These are phyloP conservation scores for Brassica cretica DNA, from an alignment of 345 rosid species.

Conservation along the genomic window DNA sequence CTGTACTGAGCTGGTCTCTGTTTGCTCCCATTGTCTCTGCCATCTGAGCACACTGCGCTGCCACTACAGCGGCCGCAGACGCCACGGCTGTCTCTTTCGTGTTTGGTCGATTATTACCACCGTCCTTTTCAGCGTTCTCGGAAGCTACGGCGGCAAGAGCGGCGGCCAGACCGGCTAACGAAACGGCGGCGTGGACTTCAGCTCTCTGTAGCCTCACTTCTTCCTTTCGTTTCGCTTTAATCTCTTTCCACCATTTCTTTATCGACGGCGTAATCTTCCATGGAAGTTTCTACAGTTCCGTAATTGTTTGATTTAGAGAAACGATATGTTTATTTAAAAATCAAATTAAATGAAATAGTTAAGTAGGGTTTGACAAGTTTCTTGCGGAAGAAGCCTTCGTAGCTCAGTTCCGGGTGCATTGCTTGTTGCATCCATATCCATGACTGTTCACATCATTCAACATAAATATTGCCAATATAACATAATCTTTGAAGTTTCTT, in stretches of 20 bases:
- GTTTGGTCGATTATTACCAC: constrained; percentile 20
- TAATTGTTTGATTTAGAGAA: not conserved
- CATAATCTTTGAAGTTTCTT: not conserved
- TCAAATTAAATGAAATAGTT: not conserved
- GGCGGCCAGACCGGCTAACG: constrained; percentile 87
- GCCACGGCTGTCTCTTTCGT: constrained; percentile 73
- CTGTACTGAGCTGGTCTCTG: constrained; percentile 63
- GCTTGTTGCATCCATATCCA: constrained; percentile 99
- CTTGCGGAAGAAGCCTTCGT: constrained; percentile 73
- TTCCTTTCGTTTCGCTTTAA: constrained; percentile 74
- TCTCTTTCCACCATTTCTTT: constrained; percentile 86
- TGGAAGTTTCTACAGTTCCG: constrained; percentile 46
- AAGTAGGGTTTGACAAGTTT: constrained; percentile 57
- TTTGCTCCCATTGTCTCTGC: constrained; percentile 92
- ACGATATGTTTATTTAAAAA: not conserved
- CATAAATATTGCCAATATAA: not conserved
- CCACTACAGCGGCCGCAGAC: constrained; percentile 88
- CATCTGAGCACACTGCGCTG: constrained; percentile 75
- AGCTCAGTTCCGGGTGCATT: constrained; percentile 92
- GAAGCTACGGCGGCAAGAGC: constrained; percentile 82
- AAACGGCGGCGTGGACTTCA: constrained; percentile 86
- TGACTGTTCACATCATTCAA: constrained; percentile 54
- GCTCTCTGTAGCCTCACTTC: constrained; percentile 75
- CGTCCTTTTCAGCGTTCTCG: constrained; percentile 46
- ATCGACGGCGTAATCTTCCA: constrained; percentile 75